Conservation (phyloP, 768 basidiomycete genomes). For the Tubosaeta sp. region DNA sequence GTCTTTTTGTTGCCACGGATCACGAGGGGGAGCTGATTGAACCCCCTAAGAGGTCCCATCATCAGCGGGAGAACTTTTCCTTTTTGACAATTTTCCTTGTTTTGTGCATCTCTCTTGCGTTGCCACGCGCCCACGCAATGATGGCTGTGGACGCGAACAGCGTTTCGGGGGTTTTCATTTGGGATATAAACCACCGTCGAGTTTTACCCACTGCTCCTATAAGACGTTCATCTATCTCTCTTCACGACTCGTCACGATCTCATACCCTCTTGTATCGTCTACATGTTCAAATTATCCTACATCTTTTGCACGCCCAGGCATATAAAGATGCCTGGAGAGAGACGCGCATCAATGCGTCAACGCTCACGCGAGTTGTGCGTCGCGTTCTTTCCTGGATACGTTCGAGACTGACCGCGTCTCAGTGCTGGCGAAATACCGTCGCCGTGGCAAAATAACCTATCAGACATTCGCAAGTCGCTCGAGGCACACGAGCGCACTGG, state of each 20-base stretch:
- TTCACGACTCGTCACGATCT: neutral
- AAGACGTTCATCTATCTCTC: neutral
- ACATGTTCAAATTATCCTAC: slow-evolving; percentile 45
- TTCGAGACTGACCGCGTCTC: neutral
- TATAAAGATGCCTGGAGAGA: slow-evolving; percentile 48
- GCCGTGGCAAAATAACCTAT: slow-evolving; percentile 26
- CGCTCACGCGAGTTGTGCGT: slow-evolving; percentile 25
- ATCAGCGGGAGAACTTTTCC: too few relatives aligned
- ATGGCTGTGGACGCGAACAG: slow-evolving; percentile 9
- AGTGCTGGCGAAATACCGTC: slow-evolving; percentile 26
- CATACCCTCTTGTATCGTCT: too few relatives aligned
- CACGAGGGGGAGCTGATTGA: too few relatives aligned
- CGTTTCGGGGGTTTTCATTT: slow-evolving; percentile 18
- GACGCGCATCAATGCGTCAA: slow-evolving; percentile 19
- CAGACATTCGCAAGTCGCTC: slow-evolving; percentile 31
- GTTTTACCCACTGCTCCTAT: too few relatives aligned
- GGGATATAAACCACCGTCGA: neutral
- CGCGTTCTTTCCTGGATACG: neutral
- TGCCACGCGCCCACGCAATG: neutral
- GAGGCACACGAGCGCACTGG: slow-evolving; percentile 17
- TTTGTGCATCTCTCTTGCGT: slow-evolving; percentile 6
- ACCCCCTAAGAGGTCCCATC: too few relatives aligned
- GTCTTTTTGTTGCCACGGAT: too few relatives aligned
- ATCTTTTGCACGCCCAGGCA: slow-evolving; percentile 50
- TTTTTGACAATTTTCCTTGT: neutral